These are phyloP conservation scores for Ceratocystis albifundus DNA, from an alignment of 2,329 filamentous ascomycete genomes.

Conservation along the genomic window DNA sequence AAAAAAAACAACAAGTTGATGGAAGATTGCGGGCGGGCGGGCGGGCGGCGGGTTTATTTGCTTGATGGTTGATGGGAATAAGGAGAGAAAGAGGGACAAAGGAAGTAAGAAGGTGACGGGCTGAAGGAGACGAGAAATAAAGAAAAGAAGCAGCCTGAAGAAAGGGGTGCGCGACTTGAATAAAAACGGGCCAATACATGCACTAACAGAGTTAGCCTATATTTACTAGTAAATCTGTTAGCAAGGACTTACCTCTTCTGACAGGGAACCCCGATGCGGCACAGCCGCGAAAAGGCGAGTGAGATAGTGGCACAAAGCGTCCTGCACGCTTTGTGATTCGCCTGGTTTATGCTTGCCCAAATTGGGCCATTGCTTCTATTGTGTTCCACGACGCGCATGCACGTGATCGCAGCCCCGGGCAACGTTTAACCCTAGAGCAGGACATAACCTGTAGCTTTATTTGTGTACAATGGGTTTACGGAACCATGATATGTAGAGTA, in stretches of 20 bases:
- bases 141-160: background rate
- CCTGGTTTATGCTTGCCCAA: background rate
- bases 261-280: constrained; percentile 2
- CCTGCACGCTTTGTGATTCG: background rate
- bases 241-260: background rate
- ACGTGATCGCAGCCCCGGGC: constrained; percentile 11
- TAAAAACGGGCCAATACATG: constrained; percentile 6
- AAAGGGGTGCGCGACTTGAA: constrained; percentile 9
- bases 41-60: constrained; percentile 14
- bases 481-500: too few relatives aligned
- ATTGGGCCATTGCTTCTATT: constrained; percentile 11
- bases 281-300: constrained; percentile 10
- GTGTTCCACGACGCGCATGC: constrained; percentile 15
- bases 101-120: constrained; percentile 9
- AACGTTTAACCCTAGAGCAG: background rate
- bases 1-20: background rate
- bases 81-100: constrained; percentile 17
- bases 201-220: background rate
- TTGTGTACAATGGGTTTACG: too few relatives aligned
- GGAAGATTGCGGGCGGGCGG: constrained; percentile 19
- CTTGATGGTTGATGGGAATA: constrained; percentile 16
- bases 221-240: background rate
- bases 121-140: constrained; percentile 1
- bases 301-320: constrained; percentile 8
- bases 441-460: background rate